Evolutionary conservation across 1,284 basidiomycete genomes (phyloP).

Genomic region (Porodaedalea pini): DNA sequence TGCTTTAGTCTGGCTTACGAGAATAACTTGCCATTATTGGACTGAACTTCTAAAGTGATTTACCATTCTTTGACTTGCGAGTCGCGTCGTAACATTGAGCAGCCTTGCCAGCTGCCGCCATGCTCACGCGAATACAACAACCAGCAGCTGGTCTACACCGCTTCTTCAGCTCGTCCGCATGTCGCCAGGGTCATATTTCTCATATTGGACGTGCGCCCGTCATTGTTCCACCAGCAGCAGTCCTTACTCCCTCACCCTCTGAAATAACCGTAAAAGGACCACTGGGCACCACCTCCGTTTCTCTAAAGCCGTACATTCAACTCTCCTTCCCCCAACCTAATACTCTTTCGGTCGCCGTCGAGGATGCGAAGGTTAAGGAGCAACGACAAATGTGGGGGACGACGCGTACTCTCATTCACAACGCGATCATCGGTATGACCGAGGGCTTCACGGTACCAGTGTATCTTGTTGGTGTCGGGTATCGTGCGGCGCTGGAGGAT

Average conservation of each 20-base stretch:
- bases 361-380: conserved; percentile 66
- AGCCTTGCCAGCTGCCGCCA: neutral
- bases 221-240: conserved; percentile 63
- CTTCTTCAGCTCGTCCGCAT: conserved; percentile 44
- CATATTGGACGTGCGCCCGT: conserved; percentile 85
- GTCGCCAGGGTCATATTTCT: conserved; percentile 42
- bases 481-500: conserved; percentile 82
- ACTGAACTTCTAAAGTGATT: neutral
- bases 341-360: conserved; percentile 60
- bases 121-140: conserved; percentile 18
- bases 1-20: too few species aligned
- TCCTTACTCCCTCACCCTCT: conserved; percentile 50
- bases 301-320: conserved; percentile 66
- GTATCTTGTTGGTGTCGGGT: conserved; percentile 93
- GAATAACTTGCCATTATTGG: too few species aligned
- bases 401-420: conserved; percentile 84
- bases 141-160: conserved; percentile 30
- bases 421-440: conserved; percentile 88
- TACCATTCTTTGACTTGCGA: neutral
- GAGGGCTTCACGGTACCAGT: conserved; percentile 82
- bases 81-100: too few species aligned
- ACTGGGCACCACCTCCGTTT: conserved; percentile 67
- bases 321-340: conserved; percentile 52
- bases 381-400: conserved; percentile 93
- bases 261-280: conserved; percentile 70